These are phyloP conservation scores for Trametes elegans DNA, from an alignment of 768 basidiomycete genomes.

Conservation along the genomic window DNA sequence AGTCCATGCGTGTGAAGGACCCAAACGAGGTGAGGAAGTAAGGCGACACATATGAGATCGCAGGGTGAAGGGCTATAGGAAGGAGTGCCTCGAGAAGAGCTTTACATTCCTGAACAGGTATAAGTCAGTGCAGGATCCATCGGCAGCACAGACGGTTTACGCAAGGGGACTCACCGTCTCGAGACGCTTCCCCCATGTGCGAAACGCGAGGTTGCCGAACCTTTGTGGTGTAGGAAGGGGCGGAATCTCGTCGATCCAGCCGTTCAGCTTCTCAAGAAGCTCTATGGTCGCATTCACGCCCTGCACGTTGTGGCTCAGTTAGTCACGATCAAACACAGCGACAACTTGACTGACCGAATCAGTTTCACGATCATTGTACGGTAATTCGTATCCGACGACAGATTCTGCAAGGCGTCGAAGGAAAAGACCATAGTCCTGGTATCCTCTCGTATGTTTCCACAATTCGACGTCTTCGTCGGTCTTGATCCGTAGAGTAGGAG, in stretches of 20 bases:
- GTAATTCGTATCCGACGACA: constrained; percentile 63
- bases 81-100: constrained; percentile 50
- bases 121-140: neutral
- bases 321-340: neutral
- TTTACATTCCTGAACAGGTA: constrained; percentile 54
- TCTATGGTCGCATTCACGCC: constrained; percentile 45
- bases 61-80: constrained; percentile 39
- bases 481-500: constrained; percentile 56
- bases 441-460: constrained; percentile 76
- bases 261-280: constrained; percentile 64
- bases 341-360: constrained; percentile 25
- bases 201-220: constrained; percentile 90
- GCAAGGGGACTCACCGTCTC: constrained; percentile 56
- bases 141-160: constrained; percentile 1
- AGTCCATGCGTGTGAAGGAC: constrained; percentile 88
- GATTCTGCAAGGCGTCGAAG: constrained; percentile 74
- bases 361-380: constrained; percentile 32
- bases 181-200: constrained; percentile 77
- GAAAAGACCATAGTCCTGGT: constrained; percentile 72
- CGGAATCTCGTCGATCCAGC: constrained; percentile 83
- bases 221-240: constrained; percentile 71
- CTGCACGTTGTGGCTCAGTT: constrained; percentile 30
- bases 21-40: constrained; percentile 86
- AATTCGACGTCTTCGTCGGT: constrained; percentile 67
- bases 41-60: constrained; percentile 67